phyloP scores from a whole-genome alignment of 352 stramenopile genomes.

The Pseudoperonospora humuli region DNA sequence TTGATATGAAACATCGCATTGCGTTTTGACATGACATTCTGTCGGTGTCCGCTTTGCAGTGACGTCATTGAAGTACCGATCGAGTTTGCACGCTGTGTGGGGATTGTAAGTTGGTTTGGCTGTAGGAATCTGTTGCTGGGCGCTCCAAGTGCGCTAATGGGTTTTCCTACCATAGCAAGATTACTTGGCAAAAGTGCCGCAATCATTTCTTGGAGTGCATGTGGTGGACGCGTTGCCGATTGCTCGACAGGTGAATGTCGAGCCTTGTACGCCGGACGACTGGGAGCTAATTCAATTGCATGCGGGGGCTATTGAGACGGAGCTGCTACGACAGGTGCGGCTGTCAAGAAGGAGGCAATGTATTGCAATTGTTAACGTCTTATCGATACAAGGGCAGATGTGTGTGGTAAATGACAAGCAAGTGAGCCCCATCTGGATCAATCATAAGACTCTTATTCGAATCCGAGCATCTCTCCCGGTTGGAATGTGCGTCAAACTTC shows the following conservation, averaged over 20 bases:
- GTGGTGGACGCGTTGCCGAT: conserved; percentile 65
- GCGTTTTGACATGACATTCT: background rate
- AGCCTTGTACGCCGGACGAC: conserved; percentile 80
- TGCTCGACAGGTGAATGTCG: conserved; percentile 69
- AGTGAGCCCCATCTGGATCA: conserved; percentile 76
- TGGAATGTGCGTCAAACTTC: conserved; percentile 44
- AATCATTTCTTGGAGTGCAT: conserved; percentile 59
- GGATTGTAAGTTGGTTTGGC: conserved; percentile 41
- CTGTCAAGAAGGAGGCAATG: background rate
- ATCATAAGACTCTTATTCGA: conserved; percentile 69
- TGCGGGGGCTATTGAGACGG: conserved; percentile 68
- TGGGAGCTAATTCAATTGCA: conserved; percentile 88
- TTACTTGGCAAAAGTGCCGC: conserved; percentile 43
- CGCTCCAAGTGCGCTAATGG: background rate
- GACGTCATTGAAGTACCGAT: conserved; percentile 77
- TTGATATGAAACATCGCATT: background rate
- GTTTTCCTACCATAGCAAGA: no score
- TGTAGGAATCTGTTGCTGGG: background rate
- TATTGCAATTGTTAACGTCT: background rate
- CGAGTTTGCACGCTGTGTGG: conserved; percentile 76
- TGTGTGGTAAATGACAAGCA: conserved; percentile 85
- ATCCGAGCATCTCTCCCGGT: conserved; percentile 46
- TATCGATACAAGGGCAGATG: conserved; percentile 32
- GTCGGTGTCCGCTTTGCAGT: conserved; percentile 17
- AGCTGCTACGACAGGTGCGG: conserved; percentile 75